A percentile compares a stretch with the other conserved stretches of the same genome.
Conservation (phyloP, 1,284 basidiomycete genomes). For the Fereydounia khargensis region DNA sequence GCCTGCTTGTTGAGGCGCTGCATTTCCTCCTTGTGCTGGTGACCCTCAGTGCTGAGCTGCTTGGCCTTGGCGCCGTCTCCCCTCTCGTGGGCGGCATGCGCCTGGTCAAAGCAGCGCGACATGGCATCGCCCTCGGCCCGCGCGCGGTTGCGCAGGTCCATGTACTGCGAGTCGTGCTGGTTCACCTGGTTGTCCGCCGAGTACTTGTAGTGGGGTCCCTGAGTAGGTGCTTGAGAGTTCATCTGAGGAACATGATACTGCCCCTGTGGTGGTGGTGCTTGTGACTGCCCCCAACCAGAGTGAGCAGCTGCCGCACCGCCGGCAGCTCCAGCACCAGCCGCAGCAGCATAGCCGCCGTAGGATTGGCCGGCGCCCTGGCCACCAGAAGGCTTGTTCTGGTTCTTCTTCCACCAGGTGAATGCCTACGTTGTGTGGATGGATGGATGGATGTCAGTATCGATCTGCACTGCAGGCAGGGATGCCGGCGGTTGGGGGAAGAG, state of each 20-base stretch:
- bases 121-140: conserved; percentile 51
- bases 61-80: conserved; percentile 80
- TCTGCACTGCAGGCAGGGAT: background rate
- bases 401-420: conserved; percentile 41
- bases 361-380: conserved; percentile 7
- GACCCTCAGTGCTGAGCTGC: conserved; percentile 77
- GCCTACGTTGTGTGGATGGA: conserved; percentile 6
- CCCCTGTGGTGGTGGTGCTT: conserved; percentile 31
- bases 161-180: conserved; percentile 50
- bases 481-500: background rate
- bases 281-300: conserved; percentile 21
- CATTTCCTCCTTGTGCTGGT: conserved; percentile 76
- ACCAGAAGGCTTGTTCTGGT: conserved; percentile 13
- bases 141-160: conserved; percentile 45
- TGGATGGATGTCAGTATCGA: background rate
- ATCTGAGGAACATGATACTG: conserved; percentile 26
- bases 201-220: conserved; percentile 36
- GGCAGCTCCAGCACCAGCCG: conserved; percentile 4
- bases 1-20: conserved; percentile 79
- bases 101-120: conserved; percentile 48
- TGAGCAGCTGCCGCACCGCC: too few species aligned
- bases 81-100: conserved; percentile 64
- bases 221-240: conserved; percentile 14
- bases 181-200: conserved; percentile 51
- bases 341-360: conserved; percentile 15